Evolutionary conservation across 768 basidiomycete species (phyloP).

Genomic region (Mycena vitilis): DNA sequence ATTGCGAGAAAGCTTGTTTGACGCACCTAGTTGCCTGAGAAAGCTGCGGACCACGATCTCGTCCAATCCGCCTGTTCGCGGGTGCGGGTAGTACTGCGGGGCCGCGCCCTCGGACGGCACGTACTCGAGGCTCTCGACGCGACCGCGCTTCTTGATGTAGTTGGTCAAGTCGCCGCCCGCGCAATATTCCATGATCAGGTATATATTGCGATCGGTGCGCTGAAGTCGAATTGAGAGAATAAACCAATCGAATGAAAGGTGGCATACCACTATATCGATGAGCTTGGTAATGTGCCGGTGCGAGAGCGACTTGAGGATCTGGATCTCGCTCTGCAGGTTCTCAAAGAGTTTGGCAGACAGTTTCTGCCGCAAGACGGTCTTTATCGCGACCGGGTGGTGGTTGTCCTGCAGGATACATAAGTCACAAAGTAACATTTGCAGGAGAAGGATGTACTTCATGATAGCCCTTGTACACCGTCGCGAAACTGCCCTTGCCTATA

Average conservation of each 20-base stretch:
- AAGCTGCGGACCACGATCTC: conserved; percentile 93
- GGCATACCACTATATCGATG: conserved; percentile 88
- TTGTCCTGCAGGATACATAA: conserved; percentile 65
- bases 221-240: conserved; percentile 38
- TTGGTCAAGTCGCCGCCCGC: conserved; percentile 95
- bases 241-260: conserved; percentile 36
- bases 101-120: conserved; percentile 74
- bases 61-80: conserved; percentile 88
- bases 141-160: conserved; percentile 98
- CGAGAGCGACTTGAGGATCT: conserved; percentile 92
- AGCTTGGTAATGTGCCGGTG: conserved; percentile 95
- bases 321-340: conserved; percentile 98
- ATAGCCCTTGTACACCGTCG: conserved; percentile 95
- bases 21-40: conserved; percentile 86
- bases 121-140: conserved; percentile 90
- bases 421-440: neutral
- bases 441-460: conserved; percentile 71
- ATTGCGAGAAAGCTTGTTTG: conserved; percentile 2
- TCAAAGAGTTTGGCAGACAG: conserved; percentile 94
- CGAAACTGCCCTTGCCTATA: conserved; percentile 94
- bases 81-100: conserved; percentile 91
- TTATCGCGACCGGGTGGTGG: conserved; percentile 87
- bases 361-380: conserved; percentile 90
- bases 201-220: conserved; percentile 84
- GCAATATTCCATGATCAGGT: conserved; percentile 98